Evolutionary conservation across 2,329 filamentous ascomycete species (phyloP), one percentile per base, ranked within the genome.

Genomic region (Arthrinium puccinioides): DNA sequence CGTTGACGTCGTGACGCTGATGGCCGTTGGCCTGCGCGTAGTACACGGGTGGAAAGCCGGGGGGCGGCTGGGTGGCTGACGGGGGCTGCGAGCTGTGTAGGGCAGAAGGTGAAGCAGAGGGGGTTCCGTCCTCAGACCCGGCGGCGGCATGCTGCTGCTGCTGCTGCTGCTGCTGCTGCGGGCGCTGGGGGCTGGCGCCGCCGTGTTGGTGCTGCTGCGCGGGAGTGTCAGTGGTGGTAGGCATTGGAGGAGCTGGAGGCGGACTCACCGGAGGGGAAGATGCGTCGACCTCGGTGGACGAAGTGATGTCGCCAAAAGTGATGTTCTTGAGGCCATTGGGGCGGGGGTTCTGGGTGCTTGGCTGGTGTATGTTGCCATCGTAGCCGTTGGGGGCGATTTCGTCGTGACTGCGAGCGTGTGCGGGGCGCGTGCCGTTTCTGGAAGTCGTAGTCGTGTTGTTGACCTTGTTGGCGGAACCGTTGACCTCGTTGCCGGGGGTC

Each of bases 21-120:
- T 44, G 44, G 33, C 50, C 44, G 38, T 37, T 43, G 29, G 47
- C 21, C 37, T 32, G 39, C 32, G 50, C 44, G 21, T 49, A 49
- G 25, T 41, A 32, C 16, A 43, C 34, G 9, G 42, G 21, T 26
- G 40, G 40, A 36, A 48, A 46, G n/a, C 48, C 39, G 19, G 40
- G 21, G n/a, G 36, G 39, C 36, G 47, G 38, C 15, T 50, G 49
- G 25, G 39, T 45, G 16, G 45, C 44, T 18, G 51, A 49, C 25
- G 47, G 46, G 25, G 48, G 39, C 36, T 53, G 51, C 16, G 46
- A 48, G 27, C 32, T 16, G n/a, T 21, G 32, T 21, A 10, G 30
- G 9, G 31, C 24, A 8, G 28, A 23, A 13, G 28, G 14, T 8
- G 26, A n/a, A n/a, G n/a, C n/a, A n/a, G n/a, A 31, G 14, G 35